Conservation (phyloP, 768 basidiomycete genomes). For the Tulasnella sp. region DNA sequence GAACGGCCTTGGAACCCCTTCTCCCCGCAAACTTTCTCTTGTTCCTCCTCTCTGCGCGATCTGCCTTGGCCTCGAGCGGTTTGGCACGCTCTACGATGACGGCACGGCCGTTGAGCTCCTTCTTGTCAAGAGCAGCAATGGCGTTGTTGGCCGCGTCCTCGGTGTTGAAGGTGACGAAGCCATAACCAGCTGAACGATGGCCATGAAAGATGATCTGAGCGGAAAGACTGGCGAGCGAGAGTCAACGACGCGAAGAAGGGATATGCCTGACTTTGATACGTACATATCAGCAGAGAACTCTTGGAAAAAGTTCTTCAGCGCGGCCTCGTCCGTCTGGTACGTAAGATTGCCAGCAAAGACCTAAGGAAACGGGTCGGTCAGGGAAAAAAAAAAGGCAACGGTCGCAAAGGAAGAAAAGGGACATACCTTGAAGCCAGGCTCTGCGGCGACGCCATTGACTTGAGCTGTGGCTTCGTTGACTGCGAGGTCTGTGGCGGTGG, state of each 20-base stretch:
- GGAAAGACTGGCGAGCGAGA: constrained; percentile 54
- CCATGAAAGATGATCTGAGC: constrained; percentile 85
- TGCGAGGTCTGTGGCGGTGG: neutral
- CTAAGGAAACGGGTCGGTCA: constrained; percentile 42
- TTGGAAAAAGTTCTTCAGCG: constrained; percentile 91
- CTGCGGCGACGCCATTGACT: constrained; percentile 21
- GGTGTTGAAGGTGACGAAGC: constrained; percentile 81
- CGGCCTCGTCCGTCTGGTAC: constrained; percentile 90
- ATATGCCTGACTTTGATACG: constrained; percentile 39
- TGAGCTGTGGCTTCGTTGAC: constrained; percentile 33
- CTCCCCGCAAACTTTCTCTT: constrained; percentile 75
- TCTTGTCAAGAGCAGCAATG: constrained; percentile 78
- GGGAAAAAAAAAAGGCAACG: constrained; percentile 20
- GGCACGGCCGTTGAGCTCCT: constrained; percentile 82
- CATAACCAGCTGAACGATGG: constrained; percentile 83
- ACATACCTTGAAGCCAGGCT: constrained; percentile 29
- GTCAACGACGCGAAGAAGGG: constrained; percentile 12
- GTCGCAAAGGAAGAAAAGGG: constrained; percentile 34
- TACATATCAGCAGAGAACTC: constrained; percentile 85
- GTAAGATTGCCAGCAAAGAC: constrained; percentile 96
- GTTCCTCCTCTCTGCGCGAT: constrained; percentile 70
- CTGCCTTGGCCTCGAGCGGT: constrained; percentile 80
- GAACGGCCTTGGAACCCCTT: constrained; percentile 80
- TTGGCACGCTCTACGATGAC: constrained; percentile 93
- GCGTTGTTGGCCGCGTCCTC: constrained; percentile 82